Percentiles rank a stretch among this genome's conserved stretches.
Evolutionary conservation across 2,329 filamentous ascomycete genomes (phyloP).

Genomic region (Sarocladiaceae sp.): DNA sequence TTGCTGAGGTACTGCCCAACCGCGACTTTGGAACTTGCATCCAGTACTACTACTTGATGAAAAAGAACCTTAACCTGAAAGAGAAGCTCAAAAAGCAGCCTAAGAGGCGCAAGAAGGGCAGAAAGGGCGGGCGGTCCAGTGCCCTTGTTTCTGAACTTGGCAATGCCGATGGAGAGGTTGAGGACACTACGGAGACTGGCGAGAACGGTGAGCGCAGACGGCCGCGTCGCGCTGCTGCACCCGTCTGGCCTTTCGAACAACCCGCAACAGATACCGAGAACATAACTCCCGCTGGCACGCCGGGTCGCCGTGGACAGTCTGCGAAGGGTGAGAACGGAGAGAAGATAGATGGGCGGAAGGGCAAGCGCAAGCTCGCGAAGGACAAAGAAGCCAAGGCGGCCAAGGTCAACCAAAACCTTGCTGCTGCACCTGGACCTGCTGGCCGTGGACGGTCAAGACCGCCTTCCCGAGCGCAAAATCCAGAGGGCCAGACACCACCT

Average conservation of each 20-base stretch:
- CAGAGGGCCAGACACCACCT: conserved; percentile 33
- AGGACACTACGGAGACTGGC: conserved; percentile 48
- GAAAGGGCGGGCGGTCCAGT: conserved; percentile 54
- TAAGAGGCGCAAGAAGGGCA: conserved; percentile 49
- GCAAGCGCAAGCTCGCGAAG: conserved; percentile 35
- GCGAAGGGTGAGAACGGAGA: conserved; percentile 38
- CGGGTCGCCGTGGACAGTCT: conserved; percentile 41
- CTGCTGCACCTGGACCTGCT: conserved; percentile 36
- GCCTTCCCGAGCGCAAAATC: conserved; percentile 42
- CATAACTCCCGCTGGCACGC: conserved; percentile 50
- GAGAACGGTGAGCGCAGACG: conserved; percentile 53
- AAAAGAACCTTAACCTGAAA: conserved; percentile 68
- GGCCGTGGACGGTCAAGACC: conserved; percentile 48
- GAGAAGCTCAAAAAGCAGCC: conserved; percentile 64
- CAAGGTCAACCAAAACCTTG: conserved; percentile 37
- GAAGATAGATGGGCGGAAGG: conserved; percentile 35
- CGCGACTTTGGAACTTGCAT: conserved; percentile 76
- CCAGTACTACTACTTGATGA: conserved; percentile 80
- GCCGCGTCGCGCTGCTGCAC: conserved; percentile 60
- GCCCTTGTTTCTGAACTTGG: conserved; percentile 62
- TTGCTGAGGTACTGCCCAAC: conserved; percentile 60
- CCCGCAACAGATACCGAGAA: conserved; percentile 52
- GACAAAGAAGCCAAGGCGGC: conserved; percentile 32
- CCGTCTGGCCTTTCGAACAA: conserved; percentile 63
- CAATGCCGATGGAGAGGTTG: conserved; percentile 50